A percentile compares a stretch with the other conserved stretches of the same genome.
Evolutionary conservation across 257 asterid species (phyloP).

Genomic region (Forsythia viridissima): DNA sequence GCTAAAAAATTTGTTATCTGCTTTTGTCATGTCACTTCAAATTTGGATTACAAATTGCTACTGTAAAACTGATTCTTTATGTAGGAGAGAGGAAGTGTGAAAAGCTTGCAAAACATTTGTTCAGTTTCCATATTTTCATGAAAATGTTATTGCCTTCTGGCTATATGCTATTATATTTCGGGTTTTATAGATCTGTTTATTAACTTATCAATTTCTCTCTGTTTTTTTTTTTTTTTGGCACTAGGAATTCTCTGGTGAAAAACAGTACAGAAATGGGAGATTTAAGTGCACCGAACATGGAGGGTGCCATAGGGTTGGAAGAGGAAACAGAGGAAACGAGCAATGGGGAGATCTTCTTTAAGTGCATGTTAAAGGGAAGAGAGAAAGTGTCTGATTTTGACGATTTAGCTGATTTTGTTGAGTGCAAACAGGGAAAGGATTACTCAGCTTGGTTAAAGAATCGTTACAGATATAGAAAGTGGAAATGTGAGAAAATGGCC

Average conservation of each 20-base stretch:
- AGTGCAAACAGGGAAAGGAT: conserved; percentile 71
- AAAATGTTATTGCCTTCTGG: no score
- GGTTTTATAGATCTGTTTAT: conserved; percentile 12
- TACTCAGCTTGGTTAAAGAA: conserved; percentile 66
- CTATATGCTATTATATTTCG: not conserved
- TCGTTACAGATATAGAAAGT: conserved; percentile 49
- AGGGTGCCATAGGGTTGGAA: conserved; percentile 37
- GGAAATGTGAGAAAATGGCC: conserved; percentile 59
- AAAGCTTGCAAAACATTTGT: no score
- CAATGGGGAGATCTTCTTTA: conserved; percentile 67
- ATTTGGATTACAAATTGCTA: not conserved
- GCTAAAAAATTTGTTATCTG: no score
- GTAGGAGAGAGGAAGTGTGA: not conserved
- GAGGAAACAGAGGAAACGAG: conserved; percentile 64
- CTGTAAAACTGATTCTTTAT: not conserved
- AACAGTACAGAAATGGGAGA: conserved; percentile 7
- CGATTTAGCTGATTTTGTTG: conserved; percentile 63
- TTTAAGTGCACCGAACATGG: conserved; percentile 28
- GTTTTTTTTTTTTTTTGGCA: conserved; percentile 17
- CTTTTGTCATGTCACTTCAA: not conserved
- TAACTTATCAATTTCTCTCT: not conserved
- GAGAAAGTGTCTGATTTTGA: conserved; percentile 35
- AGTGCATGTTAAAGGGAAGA: conserved; percentile 34
- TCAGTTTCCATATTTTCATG: no score
- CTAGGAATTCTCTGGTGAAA: conserved; percentile 20